Base-by-base conservation (phyloP, 2,329 filamentous ascomycete genomes). In the Pyrenochaeta sp. region DNA sequence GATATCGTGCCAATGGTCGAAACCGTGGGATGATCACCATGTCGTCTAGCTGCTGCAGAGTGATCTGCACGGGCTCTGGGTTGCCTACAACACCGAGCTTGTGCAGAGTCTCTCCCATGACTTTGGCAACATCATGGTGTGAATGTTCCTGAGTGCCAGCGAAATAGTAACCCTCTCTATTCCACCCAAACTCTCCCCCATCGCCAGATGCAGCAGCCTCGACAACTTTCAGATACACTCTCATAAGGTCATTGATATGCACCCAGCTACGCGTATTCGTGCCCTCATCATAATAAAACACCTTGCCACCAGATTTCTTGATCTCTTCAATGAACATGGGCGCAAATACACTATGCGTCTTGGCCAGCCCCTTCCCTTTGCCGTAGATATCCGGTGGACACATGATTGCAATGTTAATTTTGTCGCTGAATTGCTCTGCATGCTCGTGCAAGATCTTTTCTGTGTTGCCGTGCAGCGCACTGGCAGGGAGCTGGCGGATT, bases 301-400 rank as follows among this genome's bases (percentile, higher is more conserved):
- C 2, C 78, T 75, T 3, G 73, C 20, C 88, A 56, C 7, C 82
- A 1, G 55, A 17, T 44, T 75, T 71, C 39, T 76, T 54, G 0
- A 75, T 73, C 17, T 76, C 75, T 1, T 68, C 57, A 4, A 75
- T 60, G 10, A 80, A 75, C 21, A 73, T 63, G 17, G 80, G 80
- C 2, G 78, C 67, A 31, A 80, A 76, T 0, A 77, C 63, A 53
- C 78, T 81, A 49, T 68, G 71, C 30, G 68, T 75, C 46, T 79
- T 83, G 32, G 74, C 77, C 0, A 82, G 76, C 1, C 88, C 85
- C 23, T 84, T 78, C 1, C 86, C 86, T 1, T 66, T 52, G 0
- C 75, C 86, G 61, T 89, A 90, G 58, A 90, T 89, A 2, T 83
- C 84, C 0, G 87, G 86, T 10, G 87, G 86, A 60, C 84, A 88